A percentile compares a stretch with the other conserved stretches of the same genome.
phyloP scores from a whole-genome alignment of 2,329 filamentous ascomycete species.

The Calonectria pauciramosa region DNA sequence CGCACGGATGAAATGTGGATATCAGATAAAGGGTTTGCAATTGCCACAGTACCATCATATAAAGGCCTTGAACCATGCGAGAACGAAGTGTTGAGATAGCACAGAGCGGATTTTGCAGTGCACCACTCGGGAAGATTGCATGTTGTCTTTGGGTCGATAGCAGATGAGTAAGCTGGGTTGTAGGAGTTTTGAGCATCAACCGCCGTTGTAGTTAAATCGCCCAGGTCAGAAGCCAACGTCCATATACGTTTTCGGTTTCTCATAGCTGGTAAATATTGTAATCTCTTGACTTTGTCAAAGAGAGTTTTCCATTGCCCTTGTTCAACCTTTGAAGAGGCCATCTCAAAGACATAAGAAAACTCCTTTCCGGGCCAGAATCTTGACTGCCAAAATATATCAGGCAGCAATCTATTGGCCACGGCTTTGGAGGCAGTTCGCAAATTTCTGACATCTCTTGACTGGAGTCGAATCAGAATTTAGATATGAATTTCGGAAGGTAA shows the following conservation, averaged over 20 bases:
- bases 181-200: slow-evolving; percentile 12
- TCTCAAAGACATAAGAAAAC: neutral
- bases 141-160: slow-evolving; percentile 15
- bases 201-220: slow-evolving; percentile 14
- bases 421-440: slow-evolving; percentile 7
- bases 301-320: neutral
- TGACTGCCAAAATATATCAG: slow-evolving; percentile 7
- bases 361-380: slow-evolving; percentile 12
- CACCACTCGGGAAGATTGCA: slow-evolving; percentile 1
- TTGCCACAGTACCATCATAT: no score
- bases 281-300: neutral
- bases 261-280: neutral
- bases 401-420: neutral
- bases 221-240: neutral
- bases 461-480: neutral
- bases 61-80: no score
- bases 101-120: slow-evolving; percentile 3
- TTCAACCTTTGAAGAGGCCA: neutral
- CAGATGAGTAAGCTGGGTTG: slow-evolving; percentile 11
- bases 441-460: slow-evolving; percentile 5
- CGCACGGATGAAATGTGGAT: no score
- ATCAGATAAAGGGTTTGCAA: no score
- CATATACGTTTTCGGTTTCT: slow-evolving; percentile 22
- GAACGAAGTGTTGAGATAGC: neutral
- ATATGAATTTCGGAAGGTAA: slow-evolving; percentile 15